A percentile compares a stretch with the other conserved stretches of the same genome.
These are phyloP conservation scores for Epichloe aotearoae DNA, from an alignment of 2,329 filamentous ascomycete species.

Conservation along the genomic window DNA sequence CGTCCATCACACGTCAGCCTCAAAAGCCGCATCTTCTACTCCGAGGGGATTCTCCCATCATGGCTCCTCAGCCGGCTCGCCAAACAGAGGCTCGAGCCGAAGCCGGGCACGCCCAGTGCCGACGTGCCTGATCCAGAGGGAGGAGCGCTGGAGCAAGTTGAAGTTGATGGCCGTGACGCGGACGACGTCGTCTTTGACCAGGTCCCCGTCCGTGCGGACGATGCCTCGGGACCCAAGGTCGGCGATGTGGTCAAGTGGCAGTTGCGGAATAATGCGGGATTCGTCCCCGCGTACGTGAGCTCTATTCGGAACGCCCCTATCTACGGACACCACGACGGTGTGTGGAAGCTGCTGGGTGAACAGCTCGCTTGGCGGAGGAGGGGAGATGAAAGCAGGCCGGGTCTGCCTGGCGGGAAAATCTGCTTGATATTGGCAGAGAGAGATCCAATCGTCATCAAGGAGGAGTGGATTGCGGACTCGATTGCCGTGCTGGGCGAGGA, in stretches of 20 bases:
- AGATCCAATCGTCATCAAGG: conserved; percentile 53
- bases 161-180: neutral
- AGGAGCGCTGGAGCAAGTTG: neutral
- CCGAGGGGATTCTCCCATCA: conserved; percentile 44
- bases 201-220: conserved; percentile 36
- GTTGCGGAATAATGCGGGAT: conserved; percentile 50
- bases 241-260: conserved; percentile 58
- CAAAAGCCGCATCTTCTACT: conserved; percentile 50
- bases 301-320: conserved; percentile 59
- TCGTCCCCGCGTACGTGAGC: conserved; percentile 57
- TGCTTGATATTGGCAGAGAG: conserved; percentile 51
- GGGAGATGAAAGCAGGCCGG: conserved; percentile 17
- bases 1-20: conserved; percentile 47
- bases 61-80: conserved; percentile 41
- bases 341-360: conserved; percentile 45
- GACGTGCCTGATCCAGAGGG: conserved; percentile 13
- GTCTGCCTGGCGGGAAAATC: conserved; percentile 35
- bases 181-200: conserved; percentile 29
- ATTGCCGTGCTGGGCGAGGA: conserved; percentile 42
- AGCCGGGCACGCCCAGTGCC: conserved; percentile 18
- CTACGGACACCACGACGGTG: conserved; percentile 39
- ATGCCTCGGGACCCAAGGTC: conserved; percentile 33
- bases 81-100: conserved; percentile 32
- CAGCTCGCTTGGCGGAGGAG: conserved; percentile 32
- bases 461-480: conserved; percentile 52